Conservation (phyloP, 73 alveolate species). For the Durusdinium trenchii region DNA sequence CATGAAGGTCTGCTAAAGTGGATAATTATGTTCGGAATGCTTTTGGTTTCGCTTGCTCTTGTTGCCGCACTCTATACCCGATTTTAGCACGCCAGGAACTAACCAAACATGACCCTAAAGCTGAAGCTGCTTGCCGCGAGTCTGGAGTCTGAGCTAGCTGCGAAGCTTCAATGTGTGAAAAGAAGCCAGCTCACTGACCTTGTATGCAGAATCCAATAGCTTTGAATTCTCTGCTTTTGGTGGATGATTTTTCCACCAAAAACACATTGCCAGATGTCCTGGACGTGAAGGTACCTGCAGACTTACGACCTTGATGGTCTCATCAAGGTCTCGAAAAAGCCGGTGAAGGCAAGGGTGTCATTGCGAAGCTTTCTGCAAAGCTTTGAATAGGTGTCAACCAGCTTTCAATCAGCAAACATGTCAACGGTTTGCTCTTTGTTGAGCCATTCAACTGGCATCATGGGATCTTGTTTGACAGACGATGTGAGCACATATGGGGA, state of each 20-base stretch:
- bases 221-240: neutral
- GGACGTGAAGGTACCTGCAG: slow-evolving; percentile 50
- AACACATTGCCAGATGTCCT: neutral
- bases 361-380: neutral
- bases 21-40: too few relatives aligned
- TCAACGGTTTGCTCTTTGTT: too few relatives aligned
- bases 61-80: neutral
- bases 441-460: neutral
- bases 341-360: neutral
- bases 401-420: neutral
- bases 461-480: neutral
- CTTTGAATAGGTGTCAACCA: neutral
- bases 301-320: slow-evolving; percentile 69
- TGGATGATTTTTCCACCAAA: neutral
- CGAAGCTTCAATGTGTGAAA: neutral
- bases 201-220: neutral
- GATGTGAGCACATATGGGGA: neutral
- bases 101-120: slow-evolving; percentile 40
- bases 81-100: slow-evolving; percentile 5
- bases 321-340: slow-evolving; percentile 1
- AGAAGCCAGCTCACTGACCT: neutral
- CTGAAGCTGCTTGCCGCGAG: slow-evolving; percentile 86
- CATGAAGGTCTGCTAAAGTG: slow-evolving; percentile 10
- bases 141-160: neutral
- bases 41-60: neutral